Conservation (phyloP, 176 grass and related monocot species). For the Aechmea fasciata region DNA sequence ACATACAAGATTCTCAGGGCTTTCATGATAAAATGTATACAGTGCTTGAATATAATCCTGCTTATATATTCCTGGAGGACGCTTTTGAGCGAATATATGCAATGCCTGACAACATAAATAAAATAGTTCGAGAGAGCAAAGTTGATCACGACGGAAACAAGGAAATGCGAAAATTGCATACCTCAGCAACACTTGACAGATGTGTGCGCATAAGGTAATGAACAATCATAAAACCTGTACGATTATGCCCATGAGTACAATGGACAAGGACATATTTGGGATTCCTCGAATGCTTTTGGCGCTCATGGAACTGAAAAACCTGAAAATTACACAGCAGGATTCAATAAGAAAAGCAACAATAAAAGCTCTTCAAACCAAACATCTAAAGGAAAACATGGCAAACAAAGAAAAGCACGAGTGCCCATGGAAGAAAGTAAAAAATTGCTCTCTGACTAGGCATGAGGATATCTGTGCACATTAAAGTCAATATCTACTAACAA, state of each 20-base stretch:
- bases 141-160: neutral
- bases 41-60: slow-evolving; percentile 83
- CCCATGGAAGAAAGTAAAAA: too few species aligned
- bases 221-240: slow-evolving; percentile 98
- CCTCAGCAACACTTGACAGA: slow-evolving; percentile 55
- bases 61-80: slow-evolving; percentile 98
- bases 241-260: slow-evolving; percentile 99
- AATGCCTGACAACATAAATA: slow-evolving; percentile 32
- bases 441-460: too few species aligned
- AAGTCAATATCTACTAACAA: too few species aligned
- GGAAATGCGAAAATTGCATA: slow-evolving; percentile 11
- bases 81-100: slow-evolving; percentile 64
- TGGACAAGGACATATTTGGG: slow-evolving; percentile 89
- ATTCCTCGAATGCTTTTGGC: slow-evolving; percentile 65
- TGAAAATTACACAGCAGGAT: slow-evolving; percentile 13
- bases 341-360: neutral
- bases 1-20: slow-evolving; percentile 65
- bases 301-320: slow-evolving; percentile 70
- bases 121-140: neutral
- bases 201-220: slow-evolving; percentile 93
- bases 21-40: slow-evolving; percentile 94
- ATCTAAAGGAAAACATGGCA: neutral
- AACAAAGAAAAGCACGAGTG: neutral
- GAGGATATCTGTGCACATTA: too few species aligned
- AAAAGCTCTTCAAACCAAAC: neutral